Evolutionary conservation across 1,284 basidiomycete genomes (phyloP), one percentile per base, ranked within the genome.

Genomic region (Moniliophthora roreri): DNA sequence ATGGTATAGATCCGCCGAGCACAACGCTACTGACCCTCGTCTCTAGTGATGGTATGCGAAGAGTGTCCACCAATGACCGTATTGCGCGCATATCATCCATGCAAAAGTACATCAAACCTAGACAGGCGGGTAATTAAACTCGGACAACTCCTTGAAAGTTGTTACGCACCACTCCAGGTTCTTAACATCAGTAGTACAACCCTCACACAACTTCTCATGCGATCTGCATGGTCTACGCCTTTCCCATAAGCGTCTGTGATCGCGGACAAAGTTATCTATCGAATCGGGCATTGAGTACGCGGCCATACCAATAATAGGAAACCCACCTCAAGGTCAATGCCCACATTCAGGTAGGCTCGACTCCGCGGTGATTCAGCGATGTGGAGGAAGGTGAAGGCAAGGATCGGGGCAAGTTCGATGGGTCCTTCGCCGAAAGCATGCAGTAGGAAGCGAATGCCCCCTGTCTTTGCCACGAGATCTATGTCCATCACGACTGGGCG

Each of bases 31-130:
- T 59, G 66, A 95, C 94, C 67, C 93, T 80, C 50, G 92, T 89
- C 48, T 93, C 88, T 16, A 91, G 74, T 1, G 91, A 90, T 4
- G 95, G 95, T 70, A 98, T 91, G 56, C 87, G 84, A 45, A 99
- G 74, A 0, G 91, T 92, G 63, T 94, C 82, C 26, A 99, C 82
- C 20, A 99, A 74, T 4, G 91, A 89, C 38, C 86, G 82, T 56
- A 99, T 87, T 0, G 95, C 93, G 16, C 85, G 77, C 75, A 90
- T 89, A 62, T 93, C 83, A 65, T 95, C 82, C 82, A 95, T 87
- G 69, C 93, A 97, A 59, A 98, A 87, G 68, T 98, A 98, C 78
- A 98, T 85, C 28, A 99, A 70, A 7, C 95, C 95, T 73, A n/a
- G 23, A 10, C 44, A 18, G 48, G 53, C 39, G 42, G 32, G 44